These are phyloP conservation scores for Ailanthus altissimus DNA, from an alignment of 345 rosid genomes.

Conservation along the genomic window DNA sequence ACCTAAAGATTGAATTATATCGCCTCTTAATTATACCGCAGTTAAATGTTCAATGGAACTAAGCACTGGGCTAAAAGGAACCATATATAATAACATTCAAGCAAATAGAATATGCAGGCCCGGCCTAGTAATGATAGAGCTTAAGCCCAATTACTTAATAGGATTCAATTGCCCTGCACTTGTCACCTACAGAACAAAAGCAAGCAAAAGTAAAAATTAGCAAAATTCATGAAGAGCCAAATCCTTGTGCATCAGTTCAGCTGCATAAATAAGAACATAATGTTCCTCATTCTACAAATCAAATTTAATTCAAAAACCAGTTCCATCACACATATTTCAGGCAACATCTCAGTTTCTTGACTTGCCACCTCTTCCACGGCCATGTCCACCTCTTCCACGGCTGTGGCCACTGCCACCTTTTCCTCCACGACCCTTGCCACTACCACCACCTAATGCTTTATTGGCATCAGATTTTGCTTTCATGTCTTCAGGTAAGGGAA, in stretches of 20 bases:
- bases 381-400: constrained; percentile 41
- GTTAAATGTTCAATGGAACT: no score
- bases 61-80: no score
- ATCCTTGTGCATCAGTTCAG: constrained; percentile 7
- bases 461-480: constrained; percentile 46
- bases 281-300: neutral
- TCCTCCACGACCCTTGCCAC: constrained; percentile 55
- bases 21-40: no score
- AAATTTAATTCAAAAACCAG: neutral
- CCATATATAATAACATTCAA: no score
- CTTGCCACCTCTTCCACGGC: constrained; percentile 53
- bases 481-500: constrained; percentile 89
- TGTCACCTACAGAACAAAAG: neutral
- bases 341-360: constrained; percentile 31
- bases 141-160: neutral
- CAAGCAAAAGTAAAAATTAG: neutral
- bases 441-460: constrained; percentile 42
- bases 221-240: constrained; percentile 10
- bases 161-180: neutral
- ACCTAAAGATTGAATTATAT: no score
- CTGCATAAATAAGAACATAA: neutral
- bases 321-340: neutral
- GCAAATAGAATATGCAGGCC: no score
- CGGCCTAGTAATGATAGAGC: neutral
- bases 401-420: constrained; percentile 47